Percentiles rank a stretch among this genome's conserved stretches.
Evolutionary conservation across 768 basidiomycete genomes (phyloP).

Genomic region (Lactarius vividus): DNA sequence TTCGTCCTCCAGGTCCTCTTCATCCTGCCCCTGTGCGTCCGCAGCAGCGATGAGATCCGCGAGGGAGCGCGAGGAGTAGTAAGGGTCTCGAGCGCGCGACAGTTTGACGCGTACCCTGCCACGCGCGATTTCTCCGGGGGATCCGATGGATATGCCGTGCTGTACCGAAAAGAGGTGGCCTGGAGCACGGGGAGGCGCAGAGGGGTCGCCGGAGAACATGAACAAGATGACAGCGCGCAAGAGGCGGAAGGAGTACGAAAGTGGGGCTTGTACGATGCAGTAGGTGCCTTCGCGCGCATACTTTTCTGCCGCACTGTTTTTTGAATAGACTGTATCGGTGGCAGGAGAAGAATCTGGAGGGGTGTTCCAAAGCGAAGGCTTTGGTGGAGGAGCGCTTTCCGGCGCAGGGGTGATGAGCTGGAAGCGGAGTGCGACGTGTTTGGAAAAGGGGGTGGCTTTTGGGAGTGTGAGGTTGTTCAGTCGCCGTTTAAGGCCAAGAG

Average conservation of each 20-base stretch:
- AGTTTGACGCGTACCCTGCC: slow-evolving; percentile 31
- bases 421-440: slow-evolving; percentile 62
- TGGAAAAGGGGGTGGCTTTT: slow-evolving; percentile 48
- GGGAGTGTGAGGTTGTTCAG: slow-evolving; percentile 37
- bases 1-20: slow-evolving; percentile 20
- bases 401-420: slow-evolving; percentile 47
- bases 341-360: slow-evolving; percentile 9
- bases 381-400: slow-evolving; percentile 21
- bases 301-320: background rate
- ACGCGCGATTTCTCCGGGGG: slow-evolving; percentile 52
- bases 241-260: slow-evolving; percentile 67
- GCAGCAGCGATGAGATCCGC: slow-evolving; percentile 28
- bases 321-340: background rate
- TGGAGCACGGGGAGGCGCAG: background rate
- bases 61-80: slow-evolving; percentile 31
- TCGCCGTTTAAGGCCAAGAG: slow-evolving; percentile 57
- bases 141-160: slow-evolving; percentile 44
- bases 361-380: slow-evolving; percentile 13
- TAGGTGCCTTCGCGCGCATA: slow-evolving; percentile 49
- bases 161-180: slow-evolving; percentile 64
- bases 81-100: slow-evolving; percentile 35
- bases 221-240: slow-evolving; percentile 60
- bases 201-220: slow-evolving; percentile 44
- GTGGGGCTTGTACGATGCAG: slow-evolving; percentile 65
- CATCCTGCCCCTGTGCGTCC: slow-evolving; percentile 17